Conservation (phyloP, 352 stramenopile genomes). For the Thraustochytrium striatum region DNA sequence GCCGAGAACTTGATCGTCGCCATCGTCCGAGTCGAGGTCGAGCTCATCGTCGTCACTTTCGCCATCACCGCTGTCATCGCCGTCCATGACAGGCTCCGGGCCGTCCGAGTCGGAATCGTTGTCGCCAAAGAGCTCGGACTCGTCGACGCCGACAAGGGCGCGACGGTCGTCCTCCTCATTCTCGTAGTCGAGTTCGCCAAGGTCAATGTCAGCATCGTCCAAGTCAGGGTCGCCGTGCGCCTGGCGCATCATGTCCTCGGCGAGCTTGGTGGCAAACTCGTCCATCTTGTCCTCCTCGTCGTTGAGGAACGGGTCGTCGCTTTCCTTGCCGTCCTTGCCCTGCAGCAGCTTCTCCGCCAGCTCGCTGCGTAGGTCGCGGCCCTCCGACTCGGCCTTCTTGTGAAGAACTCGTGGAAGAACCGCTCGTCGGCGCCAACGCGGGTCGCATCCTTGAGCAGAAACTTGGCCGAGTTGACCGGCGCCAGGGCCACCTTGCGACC, state of each 20-base stretch:
- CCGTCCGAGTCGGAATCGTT: slow-evolving; percentile 52
- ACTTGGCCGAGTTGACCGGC: slow-evolving; percentile 21
- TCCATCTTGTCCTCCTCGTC: slow-evolving; percentile 76
- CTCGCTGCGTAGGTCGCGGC: background rate
- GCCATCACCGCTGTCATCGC: background rate
- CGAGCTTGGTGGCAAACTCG: slow-evolving; percentile 76
- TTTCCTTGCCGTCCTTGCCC: slow-evolving; percentile 49
- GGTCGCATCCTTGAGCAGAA: slow-evolving; percentile 47
- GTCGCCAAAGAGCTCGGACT: no score
- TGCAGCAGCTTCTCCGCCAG: slow-evolving; percentile 52
- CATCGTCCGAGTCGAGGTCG: slow-evolving; percentile 57
- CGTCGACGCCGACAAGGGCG: no score
- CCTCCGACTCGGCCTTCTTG: slow-evolving; percentile 65
- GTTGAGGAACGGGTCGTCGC: slow-evolving; percentile 63
- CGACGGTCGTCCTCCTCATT: no score
- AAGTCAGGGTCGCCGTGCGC: slow-evolving; percentile 65
- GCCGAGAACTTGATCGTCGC: slow-evolving; percentile 49
- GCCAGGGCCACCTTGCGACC: background rate
- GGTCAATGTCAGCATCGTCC: slow-evolving; percentile 58
- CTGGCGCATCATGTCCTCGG: slow-evolving; percentile 77
- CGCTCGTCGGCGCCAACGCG: slow-evolving; percentile 70
- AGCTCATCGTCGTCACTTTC: slow-evolving; percentile 53
- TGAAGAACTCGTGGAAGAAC: slow-evolving; percentile 90
- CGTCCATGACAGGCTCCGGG: slow-evolving; percentile 51
- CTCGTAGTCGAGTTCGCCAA: slow-evolving; percentile 54